These are phyloP conservation scores for Adiantum capillusveneris DNA, from an alignment of 75 land plant genomes.

Conservation along the genomic window DNA sequence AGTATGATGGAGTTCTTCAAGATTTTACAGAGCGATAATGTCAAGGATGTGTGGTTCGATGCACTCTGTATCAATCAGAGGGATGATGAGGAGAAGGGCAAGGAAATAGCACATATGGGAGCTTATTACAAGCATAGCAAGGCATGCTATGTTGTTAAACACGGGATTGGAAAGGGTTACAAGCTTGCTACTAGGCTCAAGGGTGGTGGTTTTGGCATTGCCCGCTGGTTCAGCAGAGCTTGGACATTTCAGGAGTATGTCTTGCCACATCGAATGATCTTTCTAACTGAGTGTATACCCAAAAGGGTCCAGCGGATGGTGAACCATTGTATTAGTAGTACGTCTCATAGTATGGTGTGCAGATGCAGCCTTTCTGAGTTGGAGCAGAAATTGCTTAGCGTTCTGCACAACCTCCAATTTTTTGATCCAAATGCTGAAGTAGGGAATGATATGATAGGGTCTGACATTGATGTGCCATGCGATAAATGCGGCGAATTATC, in stretches of 20 bases:
- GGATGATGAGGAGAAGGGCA: slow-evolving; percentile 9
- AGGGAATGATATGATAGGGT: slow-evolving; percentile 9
- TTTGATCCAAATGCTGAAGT: not conserved
- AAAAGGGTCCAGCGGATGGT: no score
- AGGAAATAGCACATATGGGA: slow-evolving; percentile 9
- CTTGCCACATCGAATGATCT: slow-evolving; percentile 4
- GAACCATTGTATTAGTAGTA: no score
- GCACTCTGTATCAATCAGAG: slow-evolving; percentile 13
- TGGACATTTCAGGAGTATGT: slow-evolving; percentile 16
- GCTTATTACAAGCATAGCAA: slow-evolving; percentile 7
- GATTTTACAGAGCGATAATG: slow-evolving; percentile 5
- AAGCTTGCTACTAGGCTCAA: not conserved
- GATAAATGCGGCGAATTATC: not conserved
- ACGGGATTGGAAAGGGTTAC: slow-evolving; percentile 9
- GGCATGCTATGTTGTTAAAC: slow-evolving; percentile 11
- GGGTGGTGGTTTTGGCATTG: not conserved
- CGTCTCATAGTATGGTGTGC: no score
- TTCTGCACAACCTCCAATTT: no score
- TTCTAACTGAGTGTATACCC: not conserved
- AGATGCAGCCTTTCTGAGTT: no score
- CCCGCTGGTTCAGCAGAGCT: slow-evolving; percentile 9
- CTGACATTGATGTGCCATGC: not conserved
- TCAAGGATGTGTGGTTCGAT: slow-evolving; percentile 11
- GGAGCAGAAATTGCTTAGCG: no score
- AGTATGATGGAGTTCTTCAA: slow-evolving; percentile 5